Evolutionary conservation across 1,284 basidiomycete species (phyloP), one percentile per base, ranked within the genome.

Genomic region (Apiotrichum sp.): DNA sequence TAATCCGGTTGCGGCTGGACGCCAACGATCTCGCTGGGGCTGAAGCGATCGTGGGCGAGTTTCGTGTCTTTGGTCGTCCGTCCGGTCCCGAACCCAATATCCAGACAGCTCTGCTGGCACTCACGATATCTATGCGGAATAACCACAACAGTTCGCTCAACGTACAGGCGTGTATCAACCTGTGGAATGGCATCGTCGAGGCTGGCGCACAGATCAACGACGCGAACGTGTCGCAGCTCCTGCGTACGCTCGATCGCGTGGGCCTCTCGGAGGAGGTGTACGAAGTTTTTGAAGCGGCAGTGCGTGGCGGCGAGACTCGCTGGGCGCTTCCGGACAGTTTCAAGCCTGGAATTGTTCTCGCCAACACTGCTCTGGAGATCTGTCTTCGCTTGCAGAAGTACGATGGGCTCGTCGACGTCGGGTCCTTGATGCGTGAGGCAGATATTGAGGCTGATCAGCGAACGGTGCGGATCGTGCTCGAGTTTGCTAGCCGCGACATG

Each of bases 1-100:
- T 73, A 35, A 58, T 68, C 4, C 54, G 62, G 11, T 49, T 69
- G 16, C 55, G 70, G 22, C 13, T 71, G n/a, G 64, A 65, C 38
- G 58, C 55, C 3, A 57, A 52, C 29, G 69, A 73, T 52, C 16
- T 55, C 1, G 48, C 47, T 4, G 66, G 62, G 4, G 67, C 66
- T 1, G 54, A 63, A 16, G 35, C 32, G 0, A 39, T 72, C n/a
- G 46, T 69, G 35, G 13, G n/a, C 32, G 59, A 57, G 46, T 65
- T 70, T 42, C 48, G 63, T 39, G 22, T 62, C n/a, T 13, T 53
- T 22, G 51, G 51, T 9, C 16, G 40, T 31, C 3, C 40, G 1
- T 35, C 36, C n/a, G 32, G 47, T 10, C 53, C 43, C 8, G 40
- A 40, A 36, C 50, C 57, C 4, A 50, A 53, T 3, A 16, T 29